A percentile compares a stretch with the other conserved stretches of the same genome.
These are phyloP conservation scores for Pseudozyma sp. DNA, from an alignment of 1,284 basidiomycete species.

Conservation along the genomic window DNA sequence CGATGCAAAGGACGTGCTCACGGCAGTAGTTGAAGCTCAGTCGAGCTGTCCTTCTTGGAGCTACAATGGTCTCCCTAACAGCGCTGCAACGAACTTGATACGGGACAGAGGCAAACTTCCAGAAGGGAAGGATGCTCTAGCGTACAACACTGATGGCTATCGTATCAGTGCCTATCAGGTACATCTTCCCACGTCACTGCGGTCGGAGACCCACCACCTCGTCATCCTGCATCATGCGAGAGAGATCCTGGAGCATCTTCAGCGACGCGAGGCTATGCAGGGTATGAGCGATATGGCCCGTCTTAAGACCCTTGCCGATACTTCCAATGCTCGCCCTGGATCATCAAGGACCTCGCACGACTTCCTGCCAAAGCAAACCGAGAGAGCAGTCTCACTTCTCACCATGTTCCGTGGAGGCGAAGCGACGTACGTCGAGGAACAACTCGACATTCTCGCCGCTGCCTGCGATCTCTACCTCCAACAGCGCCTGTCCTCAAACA, in stretches of 20 bases:
- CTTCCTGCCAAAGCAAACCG: conserved; percentile 18
- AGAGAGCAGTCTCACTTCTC: conserved; percentile 32
- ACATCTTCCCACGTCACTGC: conserved; percentile 31
- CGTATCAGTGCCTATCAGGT: conserved; percentile 40
- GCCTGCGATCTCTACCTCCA: conserved; percentile 52
- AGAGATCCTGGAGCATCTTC: conserved; percentile 53
- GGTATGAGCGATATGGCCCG: conserved; percentile 10
- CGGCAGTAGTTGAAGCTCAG: conserved; percentile 33
- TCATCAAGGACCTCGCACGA: background rate
- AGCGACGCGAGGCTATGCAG: conserved; percentile 47
- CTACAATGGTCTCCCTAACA: background rate
- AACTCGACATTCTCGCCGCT: conserved; percentile 46
- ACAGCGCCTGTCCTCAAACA: background rate
- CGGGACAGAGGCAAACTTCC: background rate
- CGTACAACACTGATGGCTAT: conserved; percentile 9
- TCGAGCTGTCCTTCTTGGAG: conserved; percentile 26
- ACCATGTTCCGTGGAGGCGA: conserved; percentile 54
- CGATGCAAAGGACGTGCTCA: conserved; percentile 49
- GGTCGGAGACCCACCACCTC: conserved; percentile 49
- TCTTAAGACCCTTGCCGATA: background rate
- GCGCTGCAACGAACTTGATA: background rate
- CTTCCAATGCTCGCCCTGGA: background rate
- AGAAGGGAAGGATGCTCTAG: background rate
- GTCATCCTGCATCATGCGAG: conserved; percentile 37
- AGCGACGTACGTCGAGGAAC: conserved; percentile 17